Evolutionary conservation across 1,139 yeast genomes (phyloP).

Genomic region (Hemisphaericaspora xylanilytica): DNA sequence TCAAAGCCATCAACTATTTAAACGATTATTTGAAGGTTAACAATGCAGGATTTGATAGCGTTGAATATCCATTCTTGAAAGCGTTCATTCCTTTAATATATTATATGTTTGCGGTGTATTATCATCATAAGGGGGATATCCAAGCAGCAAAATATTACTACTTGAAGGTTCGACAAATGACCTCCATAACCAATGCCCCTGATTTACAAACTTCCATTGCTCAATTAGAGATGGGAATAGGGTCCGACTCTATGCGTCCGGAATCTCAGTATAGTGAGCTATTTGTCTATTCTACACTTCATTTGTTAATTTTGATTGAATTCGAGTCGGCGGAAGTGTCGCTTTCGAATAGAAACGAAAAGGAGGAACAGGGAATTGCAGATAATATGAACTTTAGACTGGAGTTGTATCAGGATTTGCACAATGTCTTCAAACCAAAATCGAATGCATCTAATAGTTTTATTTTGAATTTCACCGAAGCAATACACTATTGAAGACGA

Average conservation of each 20-base stretch:
- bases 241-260: conserved; percentile 18
- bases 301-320: conserved; percentile 24
- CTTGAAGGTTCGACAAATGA: conserved; percentile 25
- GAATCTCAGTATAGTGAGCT: conserved; percentile 24
- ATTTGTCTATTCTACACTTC: conserved; percentile 25
- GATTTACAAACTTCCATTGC: conserved; percentile 7
- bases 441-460: conserved; percentile 19
- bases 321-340: conserved; percentile 20
- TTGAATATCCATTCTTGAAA: conserved; percentile 32
- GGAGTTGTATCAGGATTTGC: conserved; percentile 19
- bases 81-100: conserved; percentile 32
- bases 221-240: conserved; percentile 23
- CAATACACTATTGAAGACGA: conserved; percentile 15
- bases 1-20: conserved; percentile 23
- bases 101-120: conserved; percentile 37
- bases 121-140: conserved; percentile 35
- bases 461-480: conserved; percentile 19
- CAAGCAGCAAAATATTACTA: conserved; percentile 39
- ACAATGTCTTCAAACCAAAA: conserved; percentile 16
- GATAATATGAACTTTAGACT: conserved; percentile 14
- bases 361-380: conserved; percentile 2
- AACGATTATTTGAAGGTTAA: conserved; percentile 33
- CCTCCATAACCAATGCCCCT: conserved; percentile 8
- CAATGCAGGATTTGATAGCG: conserved; percentile 26
- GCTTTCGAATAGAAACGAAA: conserved; percentile 1